A percentile compares a stretch with the other conserved stretches of the same genome.
phyloP scores from a whole-genome alignment of 1,139 yeast species.

The Blastobotrys buckinghamii region DNA sequence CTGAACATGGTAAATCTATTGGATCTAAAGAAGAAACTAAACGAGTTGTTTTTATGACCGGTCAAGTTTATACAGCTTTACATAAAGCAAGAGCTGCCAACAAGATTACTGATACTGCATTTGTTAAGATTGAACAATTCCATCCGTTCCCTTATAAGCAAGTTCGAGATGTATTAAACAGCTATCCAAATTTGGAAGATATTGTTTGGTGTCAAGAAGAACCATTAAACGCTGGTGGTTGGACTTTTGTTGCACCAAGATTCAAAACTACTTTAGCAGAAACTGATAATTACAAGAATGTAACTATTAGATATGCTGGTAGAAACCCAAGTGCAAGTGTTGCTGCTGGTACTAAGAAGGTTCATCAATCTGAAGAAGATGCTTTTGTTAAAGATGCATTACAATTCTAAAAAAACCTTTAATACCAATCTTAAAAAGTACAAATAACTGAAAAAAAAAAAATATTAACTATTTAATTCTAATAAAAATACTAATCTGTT shows the following conservation, averaged over 20 bases:
- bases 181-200: constrained; percentile 80
- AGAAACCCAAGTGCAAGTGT: constrained; percentile 98
- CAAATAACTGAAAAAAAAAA: neutral
- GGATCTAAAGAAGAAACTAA: constrained; percentile 78
- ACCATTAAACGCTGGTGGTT: constrained; percentile 96
- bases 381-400: constrained; percentile 79
- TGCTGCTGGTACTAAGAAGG: constrained; percentile 93
- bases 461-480: too few species aligned
- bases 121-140: constrained; percentile 85
- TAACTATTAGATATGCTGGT: constrained; percentile 78
- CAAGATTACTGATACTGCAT: constrained; percentile 77
- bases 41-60: constrained; percentile 77
- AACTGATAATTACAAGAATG: constrained; percentile 59
- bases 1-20: constrained; percentile 70
- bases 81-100: constrained; percentile 79
- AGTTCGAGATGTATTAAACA: constrained; percentile 73
- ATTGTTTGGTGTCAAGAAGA: constrained; percentile 98
- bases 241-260: constrained; percentile 78
- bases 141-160: constrained; percentile 99
- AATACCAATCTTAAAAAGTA: too few species aligned
- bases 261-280: constrained; percentile 66
- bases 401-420: too few species aligned
- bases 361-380: constrained; percentile 86
- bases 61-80: constrained; percentile 93
- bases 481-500: neutral